Evolutionary conservation across 106 monocot species (phyloP), one percentile per base, ranked within the genome.

Genomic region (Allium cepa): DNA sequence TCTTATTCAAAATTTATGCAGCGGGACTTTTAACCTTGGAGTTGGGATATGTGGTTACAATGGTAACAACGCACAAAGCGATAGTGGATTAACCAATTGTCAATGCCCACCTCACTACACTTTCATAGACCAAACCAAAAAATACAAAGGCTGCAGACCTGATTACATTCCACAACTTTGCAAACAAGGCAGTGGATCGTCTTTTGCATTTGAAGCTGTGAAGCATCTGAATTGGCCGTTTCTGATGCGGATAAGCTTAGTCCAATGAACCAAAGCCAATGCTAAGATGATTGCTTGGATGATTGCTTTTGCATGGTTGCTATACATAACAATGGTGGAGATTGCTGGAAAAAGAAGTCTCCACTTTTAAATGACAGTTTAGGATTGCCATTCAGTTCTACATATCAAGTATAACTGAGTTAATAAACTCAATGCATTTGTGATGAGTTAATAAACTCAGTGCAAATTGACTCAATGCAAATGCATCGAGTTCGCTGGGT

Each of bases 21-120:
- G 7, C 0, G 8, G 26, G 0, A 11, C 0, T 0, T 11, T n/a
- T 0, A 5, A 62, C 0, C 3, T 10, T 0, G 82, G 82, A 0
- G 78, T 74, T 22, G 82, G 82, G 4, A 56, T 26, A 9, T 83
- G 82, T 46, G 82, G 82, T 10, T 78, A 71, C 60, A 82, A 82
- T 14, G 77, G 82, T 47, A 77, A 78, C 63, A 78, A 78, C 71
- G 51, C 2, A 12, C 28, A 56, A 7, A 27, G 18, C 47, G 16
- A 11, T 4, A 53, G 53, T 17, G 26, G 53, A 15, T 55, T 9
- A 4, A 71, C 71, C 4, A 26, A 15, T 46, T 83, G 78, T 57
- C 49, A 58, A 16, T 83, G 82, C 70, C 82, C 74, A 26, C 75
- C 64, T 14, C 13, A 58, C 10, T 79, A 79, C 58, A 69, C 75